phyloP scores from a whole-genome alignment of 495 filamentous ascomycete genomes.

The Penicillium silybi region DNA sequence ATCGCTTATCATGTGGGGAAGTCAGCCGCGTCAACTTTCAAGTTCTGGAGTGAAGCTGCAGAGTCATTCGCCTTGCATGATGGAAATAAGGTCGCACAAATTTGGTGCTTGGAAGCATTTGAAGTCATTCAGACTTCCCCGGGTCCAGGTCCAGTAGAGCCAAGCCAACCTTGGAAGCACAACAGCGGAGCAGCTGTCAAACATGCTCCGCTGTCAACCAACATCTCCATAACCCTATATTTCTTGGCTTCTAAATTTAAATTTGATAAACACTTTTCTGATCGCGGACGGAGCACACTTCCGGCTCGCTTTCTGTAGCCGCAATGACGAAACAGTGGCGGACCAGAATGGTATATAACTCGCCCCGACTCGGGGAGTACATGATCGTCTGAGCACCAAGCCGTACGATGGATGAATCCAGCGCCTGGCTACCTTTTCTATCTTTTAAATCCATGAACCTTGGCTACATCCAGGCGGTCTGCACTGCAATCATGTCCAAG shows the following conservation, averaged over 20 bases:
- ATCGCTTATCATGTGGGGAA: slow-evolving; percentile 14
- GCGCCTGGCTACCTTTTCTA: not conserved
- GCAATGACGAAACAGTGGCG: slow-evolving; percentile 17
- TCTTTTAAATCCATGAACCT: not conserved
- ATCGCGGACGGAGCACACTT: not conserved
- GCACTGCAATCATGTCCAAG: not conserved
- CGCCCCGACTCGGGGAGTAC: not conserved
- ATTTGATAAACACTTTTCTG: not conserved
- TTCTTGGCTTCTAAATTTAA: not conserved
- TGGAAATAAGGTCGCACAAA: not conserved
- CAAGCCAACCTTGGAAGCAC: not conserved
- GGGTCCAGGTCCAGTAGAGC: not conserved
- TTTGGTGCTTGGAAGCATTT: not conserved
- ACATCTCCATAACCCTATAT: not conserved
- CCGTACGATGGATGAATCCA: not conserved
- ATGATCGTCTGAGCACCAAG: not conserved
- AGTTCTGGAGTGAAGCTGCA: not conserved
- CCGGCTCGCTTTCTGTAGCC: slow-evolving; percentile 7
- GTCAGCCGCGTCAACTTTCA: not conserved
- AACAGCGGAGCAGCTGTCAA: not conserved
- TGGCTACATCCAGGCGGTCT: not conserved
- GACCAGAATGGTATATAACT: slow-evolving; percentile 3
- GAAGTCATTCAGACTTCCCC: not conserved
- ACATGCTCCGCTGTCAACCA: not conserved
- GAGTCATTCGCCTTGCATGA: not conserved